Base-by-base conservation (phyloP, 1,284 basidiomycete species). In the Baeospora myosura region DNA sequence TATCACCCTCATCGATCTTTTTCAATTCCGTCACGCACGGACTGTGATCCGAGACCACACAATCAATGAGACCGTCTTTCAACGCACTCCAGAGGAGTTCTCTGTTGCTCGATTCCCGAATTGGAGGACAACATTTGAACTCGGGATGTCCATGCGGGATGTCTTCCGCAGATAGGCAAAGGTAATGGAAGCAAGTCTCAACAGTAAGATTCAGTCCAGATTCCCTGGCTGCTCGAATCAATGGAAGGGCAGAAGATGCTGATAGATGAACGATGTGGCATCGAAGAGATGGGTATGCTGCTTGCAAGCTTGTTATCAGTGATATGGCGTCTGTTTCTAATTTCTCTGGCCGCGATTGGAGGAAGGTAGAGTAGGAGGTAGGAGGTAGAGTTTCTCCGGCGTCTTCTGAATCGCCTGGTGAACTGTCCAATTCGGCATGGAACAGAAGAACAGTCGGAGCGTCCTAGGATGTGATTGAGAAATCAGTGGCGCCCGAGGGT, bases 51-150 rank as follows among this genome's bases (percentile, higher is more conserved):
- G 88, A 92, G 11, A 96, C 91, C 42, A 96, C 78, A 55, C 76
- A 92, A 60, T 94, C 87, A 51, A 97, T 91, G 26, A 80, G 72
- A 2, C 88, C 90, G 40, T 84, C 80, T 43, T 74, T 61, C 40
- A 96, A 61, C 0, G 87, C 91, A n/a, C 74, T 71, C 86, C 90
- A 90, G 3, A 96, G 66, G 30, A 61, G 57, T 33, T 85, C 78
- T 46, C 81, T 72, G 60, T 96, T 97, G 2, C 58, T 61, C 10
- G 69, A 65, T 35, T 78, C 75, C 32, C 93, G 78, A 49, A 97
- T 87, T 2, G 93, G 93, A n/a, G 93, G 93, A 62, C 90, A 94
- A 58, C 93, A 96, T 60, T 97, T 96, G 75, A 86, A 90, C 59
- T 89, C 81, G 29, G 87, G 79, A 14, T 64, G 75, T 2, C 85